These are phyloP conservation scores for Teratosphaeria nubilosa DNA, from an alignment of 2,329 filamentous ascomycete genomes.

Conservation along the genomic window DNA sequence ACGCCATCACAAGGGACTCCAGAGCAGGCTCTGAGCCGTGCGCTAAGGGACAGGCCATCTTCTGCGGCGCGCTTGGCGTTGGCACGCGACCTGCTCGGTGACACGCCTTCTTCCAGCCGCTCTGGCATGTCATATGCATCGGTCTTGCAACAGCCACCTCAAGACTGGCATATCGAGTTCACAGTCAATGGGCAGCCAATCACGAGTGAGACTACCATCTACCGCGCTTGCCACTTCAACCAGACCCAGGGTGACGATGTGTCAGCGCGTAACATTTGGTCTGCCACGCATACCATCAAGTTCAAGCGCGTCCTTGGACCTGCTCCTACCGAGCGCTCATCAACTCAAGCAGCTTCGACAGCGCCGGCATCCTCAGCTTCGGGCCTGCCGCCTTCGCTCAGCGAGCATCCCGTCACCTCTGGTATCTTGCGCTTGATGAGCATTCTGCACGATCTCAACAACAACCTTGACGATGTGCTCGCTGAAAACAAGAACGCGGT, in stretches of 20 bases:
- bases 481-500: slow-evolving; percentile 58
- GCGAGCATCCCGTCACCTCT: slow-evolving; percentile 72
- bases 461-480: slow-evolving; percentile 84
- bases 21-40: slow-evolving; percentile 5
- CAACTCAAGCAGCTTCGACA: slow-evolving; percentile 36
- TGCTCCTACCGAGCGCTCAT: slow-evolving; percentile 60
- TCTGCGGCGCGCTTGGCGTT: slow-evolving; percentile 23
- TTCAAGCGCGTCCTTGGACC: slow-evolving; percentile 81
- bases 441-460: slow-evolving; percentile 84
- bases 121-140: slow-evolving; percentile 69
- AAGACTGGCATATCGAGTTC: slow-evolving; percentile 98
- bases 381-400: slow-evolving; percentile 66
- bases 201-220: slow-evolving; percentile 87
- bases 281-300: slow-evolving; percentile 78
- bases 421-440: slow-evolving; percentile 81
- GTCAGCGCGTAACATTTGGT: slow-evolving; percentile 68
- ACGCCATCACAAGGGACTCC: slow-evolving; percentile 58
- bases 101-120: slow-evolving; percentile 37
- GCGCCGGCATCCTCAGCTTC: slow-evolving; percentile 44
- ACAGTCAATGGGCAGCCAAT: slow-evolving; percentile 75
- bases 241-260: slow-evolving; percentile 54
- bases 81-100: slow-evolving; percentile 27
- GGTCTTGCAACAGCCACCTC: slow-evolving; percentile 66
- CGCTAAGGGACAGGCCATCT: slow-evolving; percentile 16
- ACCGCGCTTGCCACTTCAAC: slow-evolving; percentile 78